Evolutionary conservation across 805 yeast genomes (phyloP), one percentile per base, ranked within the genome.

Genomic region (Candida maesae): DNA sequence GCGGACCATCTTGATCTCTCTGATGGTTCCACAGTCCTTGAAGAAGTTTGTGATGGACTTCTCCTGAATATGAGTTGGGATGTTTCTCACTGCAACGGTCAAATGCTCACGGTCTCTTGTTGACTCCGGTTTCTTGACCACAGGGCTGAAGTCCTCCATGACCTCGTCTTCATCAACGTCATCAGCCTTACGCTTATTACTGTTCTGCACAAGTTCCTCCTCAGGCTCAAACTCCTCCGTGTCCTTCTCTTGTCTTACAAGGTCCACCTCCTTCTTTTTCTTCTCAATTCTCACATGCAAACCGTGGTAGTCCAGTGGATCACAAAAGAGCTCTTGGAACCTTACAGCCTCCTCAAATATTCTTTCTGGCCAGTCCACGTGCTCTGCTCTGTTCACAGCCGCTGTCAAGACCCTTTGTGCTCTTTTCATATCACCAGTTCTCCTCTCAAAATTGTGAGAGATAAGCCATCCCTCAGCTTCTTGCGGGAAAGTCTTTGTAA

Each of bases 21-120:
- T 53, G 4, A 80, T 68, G 0, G 46, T 53, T 2, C 93, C 95
- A 60, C 90, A 85, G 20, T 76, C 83, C 28, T 58, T 44, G 54
- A 86, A 82, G 38, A 75, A 70, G 1, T 53, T 50, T 2, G 48
- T 39, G 1, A 84, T 36, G 4, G 67, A 65, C 2, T 50, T 43
- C 37, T 74, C 74, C 9, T 68, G 63, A 2, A 62, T 56, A 7
- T 60, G 55, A 1, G 42, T 27, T 0, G 82, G 74, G 3, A 84
- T 49, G 29, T 74, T 69, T 1, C 62, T 56, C 0, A 83, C 78
- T n/a, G 77, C 60, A 0, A 84, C 71, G 0, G 84, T 69, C 13
- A 69, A 65, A 19, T 72, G 63, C 58, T 86, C 95, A 52, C 95
- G 60, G 40, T 77, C 74, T 49, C 86, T 65, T 9, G 52, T 32